A percentile compares a stretch with the other conserved stretches of the same genome.
Evolutionary conservation across 495 filamentous ascomycete species (phyloP).

Genomic region (Margaritispora aquatica): DNA sequence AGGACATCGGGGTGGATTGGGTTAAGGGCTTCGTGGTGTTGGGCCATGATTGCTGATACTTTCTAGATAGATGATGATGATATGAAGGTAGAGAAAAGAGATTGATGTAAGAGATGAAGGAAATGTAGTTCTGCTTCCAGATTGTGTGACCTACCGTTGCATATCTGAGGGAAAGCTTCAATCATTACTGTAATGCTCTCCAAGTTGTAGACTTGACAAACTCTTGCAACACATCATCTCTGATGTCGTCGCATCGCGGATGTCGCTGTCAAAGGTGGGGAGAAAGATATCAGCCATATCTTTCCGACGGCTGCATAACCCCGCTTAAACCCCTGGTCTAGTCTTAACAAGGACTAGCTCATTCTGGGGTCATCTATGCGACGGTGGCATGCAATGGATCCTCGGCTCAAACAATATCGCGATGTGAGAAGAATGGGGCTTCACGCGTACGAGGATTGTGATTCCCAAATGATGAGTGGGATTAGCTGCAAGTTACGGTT

Average conservation of each 20-base stretch:
- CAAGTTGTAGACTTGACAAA: background rate
- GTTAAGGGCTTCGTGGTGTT: conserved; percentile 5
- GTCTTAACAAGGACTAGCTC: background rate
- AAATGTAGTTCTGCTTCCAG: background rate
- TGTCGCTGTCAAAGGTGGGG: background rate
- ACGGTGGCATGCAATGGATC: background rate
- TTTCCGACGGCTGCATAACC: background rate
- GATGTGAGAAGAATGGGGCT: background rate
- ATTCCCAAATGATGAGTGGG: too few relatives aligned
- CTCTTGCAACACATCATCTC: background rate
- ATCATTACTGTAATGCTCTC: background rate
- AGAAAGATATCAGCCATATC: too few relatives aligned
- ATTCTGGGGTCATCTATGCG: background rate
- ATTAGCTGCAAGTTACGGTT: too few relatives aligned
- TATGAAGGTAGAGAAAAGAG: background rate
- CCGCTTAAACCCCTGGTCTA: background rate
- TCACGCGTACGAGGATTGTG: too few relatives aligned
- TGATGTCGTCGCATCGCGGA: background rate
- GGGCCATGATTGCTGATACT: background rate
- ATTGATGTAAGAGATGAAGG: background rate
- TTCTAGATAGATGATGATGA: background rate
- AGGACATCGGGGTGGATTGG: conserved; percentile 1
- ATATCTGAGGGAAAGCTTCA: background rate
- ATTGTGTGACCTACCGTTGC: background rate
- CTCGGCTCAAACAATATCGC: too few relatives aligned